Base-by-base conservation (phyloP, 1,284 basidiomycete genomes). In the Fomes fomentarius region DNA sequence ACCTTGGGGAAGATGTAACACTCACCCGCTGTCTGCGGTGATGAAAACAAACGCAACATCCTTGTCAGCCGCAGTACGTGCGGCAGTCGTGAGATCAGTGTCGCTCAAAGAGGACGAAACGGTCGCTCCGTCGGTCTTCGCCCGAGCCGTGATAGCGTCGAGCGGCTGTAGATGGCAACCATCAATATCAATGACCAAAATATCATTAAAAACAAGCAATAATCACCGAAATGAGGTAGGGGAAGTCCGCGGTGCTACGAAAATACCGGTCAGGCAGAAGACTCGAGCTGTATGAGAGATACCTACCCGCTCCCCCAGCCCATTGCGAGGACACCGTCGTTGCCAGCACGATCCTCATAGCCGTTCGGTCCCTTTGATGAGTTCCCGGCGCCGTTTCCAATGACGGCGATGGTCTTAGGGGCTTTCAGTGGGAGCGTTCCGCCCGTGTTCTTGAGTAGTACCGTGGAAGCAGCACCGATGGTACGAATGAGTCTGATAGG, bases 401-500 rank as follows among this genome's bases (percentile, higher is more conserved):
- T 77, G 21, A 91, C 72, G 0, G 75, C 84, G 46, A 90, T 77
- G 4, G 73, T 75, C 58, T 72, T 72, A 0, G 81, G 80, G 17
- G 71, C 72, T 1, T 72, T 74, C n/a, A 91, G 70, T 2, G 90
- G 90, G 0, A 93, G 73, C 1, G 74, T 71, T 3, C 71, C 70
- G 38, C 78, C 74, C 1, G 65, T 66, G 68, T 93, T 93, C 75
- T 93, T 93, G 46, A 93, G 76, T 22, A 94, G 73, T 7, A 93
- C 84, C 1, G 84, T 87, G 0, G 85, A 85, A 0, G 87, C 84
- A 0, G 79, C 80, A n/a, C 82, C 89, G 35, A 92, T 84, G 44
- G 82, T 74, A 10, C 86, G 80, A 35, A 90, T 86, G 12, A 87
- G 60, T 39, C 82, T 86, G 47, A 11, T n/a, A 17, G 51, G 31